Percentiles rank a stretch among this genome's conserved stretches.
Evolutionary conservation across 768 basidiomycete species (phyloP).

Genomic region (Macrolepiota dolichaula): DNA sequence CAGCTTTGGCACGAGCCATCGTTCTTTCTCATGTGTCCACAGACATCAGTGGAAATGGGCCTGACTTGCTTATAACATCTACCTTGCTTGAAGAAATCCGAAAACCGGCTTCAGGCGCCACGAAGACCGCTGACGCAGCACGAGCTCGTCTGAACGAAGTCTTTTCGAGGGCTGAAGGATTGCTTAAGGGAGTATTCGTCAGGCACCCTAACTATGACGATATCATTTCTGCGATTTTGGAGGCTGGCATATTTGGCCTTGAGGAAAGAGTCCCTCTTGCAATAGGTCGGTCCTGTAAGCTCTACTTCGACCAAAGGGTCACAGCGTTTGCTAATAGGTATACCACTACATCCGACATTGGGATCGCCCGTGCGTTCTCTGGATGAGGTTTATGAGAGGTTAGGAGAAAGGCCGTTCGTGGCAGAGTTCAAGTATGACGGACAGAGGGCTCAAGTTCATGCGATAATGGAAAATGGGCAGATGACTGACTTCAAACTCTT

Average conservation of each 20-base stretch:
- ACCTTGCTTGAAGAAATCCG: slow-evolving; percentile 25
- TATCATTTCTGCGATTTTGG: slow-evolving; percentile 58
- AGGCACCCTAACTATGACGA: slow-evolving; percentile 76
- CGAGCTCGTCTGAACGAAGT: slow-evolving; percentile 35
- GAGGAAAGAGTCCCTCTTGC: slow-evolving; percentile 58
- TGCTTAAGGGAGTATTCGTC: slow-evolving; percentile 71
- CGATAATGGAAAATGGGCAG: slow-evolving; percentile 26
- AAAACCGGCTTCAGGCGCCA: slow-evolving; percentile 16
- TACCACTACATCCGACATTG: slow-evolving; percentile 82
- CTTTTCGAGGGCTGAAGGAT: slow-evolving; percentile 55
- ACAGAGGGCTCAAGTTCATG: slow-evolving; percentile 82
- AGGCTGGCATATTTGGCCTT: slow-evolving; percentile 59
- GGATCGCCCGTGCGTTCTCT: slow-evolving; percentile 86
- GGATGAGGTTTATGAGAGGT: slow-evolving; percentile 73
- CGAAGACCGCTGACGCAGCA: slow-evolving; percentile 22
- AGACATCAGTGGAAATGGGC: slow-evolving; percentile 10
- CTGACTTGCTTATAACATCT: slow-evolving; percentile 23
- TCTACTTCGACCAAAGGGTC: neutral
- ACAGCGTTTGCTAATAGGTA: slow-evolving; percentile 37
- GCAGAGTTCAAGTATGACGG: slow-evolving; percentile 94
- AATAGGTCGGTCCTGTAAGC: slow-evolving; percentile 51
- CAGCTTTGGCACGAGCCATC: slow-evolving; percentile 75
- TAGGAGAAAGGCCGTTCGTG: slow-evolving; percentile 64
- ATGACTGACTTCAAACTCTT: slow-evolving; percentile 58
- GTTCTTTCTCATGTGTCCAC: slow-evolving; percentile 51